A percentile compares a stretch with the other conserved stretches of the same genome.
phyloP scores from a whole-genome alignment of 805 yeast species.

The Torulaspora quercuum region DNA sequence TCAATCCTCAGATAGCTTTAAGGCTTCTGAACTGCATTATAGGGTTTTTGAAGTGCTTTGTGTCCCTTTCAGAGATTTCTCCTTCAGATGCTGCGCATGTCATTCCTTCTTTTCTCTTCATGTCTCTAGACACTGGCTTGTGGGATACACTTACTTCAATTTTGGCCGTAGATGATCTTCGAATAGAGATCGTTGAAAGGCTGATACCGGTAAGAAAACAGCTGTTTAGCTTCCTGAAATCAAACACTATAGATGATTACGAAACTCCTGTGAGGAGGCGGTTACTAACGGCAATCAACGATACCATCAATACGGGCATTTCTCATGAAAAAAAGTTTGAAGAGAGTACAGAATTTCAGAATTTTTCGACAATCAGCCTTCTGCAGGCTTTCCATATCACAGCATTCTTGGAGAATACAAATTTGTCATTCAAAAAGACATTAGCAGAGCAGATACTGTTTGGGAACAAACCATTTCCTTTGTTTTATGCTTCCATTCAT shows the following conservation, averaged over 20 bases:
- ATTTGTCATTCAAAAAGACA: conserved; percentile 57
- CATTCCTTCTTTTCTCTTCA: conserved; percentile 13
- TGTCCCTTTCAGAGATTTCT: conserved; percentile 8
- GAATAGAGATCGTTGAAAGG: conserved; percentile 15
- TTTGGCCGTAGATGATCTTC: conserved; percentile 14
- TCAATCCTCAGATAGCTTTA: conserved; percentile 3
- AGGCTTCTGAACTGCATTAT: conserved; percentile 11
- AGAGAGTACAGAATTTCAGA: conserved; percentile 14
- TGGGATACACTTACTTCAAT: conserved; percentile 16
- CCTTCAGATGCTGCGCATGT: conserved; percentile 16
- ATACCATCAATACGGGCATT: conserved; percentile 14
- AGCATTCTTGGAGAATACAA: conserved; percentile 53
- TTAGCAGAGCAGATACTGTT: conserved; percentile 64
- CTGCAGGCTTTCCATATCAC: conserved; percentile 53
- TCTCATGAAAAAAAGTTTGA: conserved; percentile 8
- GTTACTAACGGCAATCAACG: conserved; percentile 15
- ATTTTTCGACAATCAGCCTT: conserved; percentile 25
- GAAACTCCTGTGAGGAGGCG: conserved; percentile 13
- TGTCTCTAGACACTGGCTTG: conserved; percentile 15
- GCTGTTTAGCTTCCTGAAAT: conserved; percentile 12
- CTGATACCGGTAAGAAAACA: conserved; percentile 14
- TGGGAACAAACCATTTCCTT: conserved; percentile 51
- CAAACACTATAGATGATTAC: conserved; percentile 16
- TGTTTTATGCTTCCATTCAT: conserved; percentile 39
- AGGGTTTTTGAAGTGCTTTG: conserved; percentile 10